phyloP scores from a whole-genome alignment of 2,329 filamentous ascomycete species.

The Beauveria caledonica region DNA sequence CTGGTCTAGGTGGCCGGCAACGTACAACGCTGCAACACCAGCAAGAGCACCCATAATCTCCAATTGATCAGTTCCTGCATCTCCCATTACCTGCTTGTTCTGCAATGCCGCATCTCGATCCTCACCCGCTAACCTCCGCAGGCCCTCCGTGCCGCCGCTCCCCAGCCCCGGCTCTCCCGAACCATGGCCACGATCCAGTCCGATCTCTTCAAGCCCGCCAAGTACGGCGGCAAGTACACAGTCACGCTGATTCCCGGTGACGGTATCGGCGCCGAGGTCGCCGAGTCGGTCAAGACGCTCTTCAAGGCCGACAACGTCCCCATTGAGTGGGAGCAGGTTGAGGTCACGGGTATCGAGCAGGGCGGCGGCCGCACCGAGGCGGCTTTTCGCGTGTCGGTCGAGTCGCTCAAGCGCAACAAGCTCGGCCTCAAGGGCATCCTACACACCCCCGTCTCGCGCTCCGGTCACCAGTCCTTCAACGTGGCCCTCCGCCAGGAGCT shows the following conservation, averaged over 20 bases:
- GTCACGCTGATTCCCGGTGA: conserved; percentile 98
- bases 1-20: neutral
- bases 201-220: conserved; percentile 98
- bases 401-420: conserved; percentile 96
- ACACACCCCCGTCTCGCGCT: conserved; percentile 92
- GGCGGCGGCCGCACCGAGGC: conserved; percentile 85
- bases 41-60: neutral
- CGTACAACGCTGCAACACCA: neutral
- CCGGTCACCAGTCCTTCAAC: conserved; percentile 98
- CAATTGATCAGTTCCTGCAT: neutral
- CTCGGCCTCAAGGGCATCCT: conserved; percentile 97
- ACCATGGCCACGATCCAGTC: conserved; percentile 75
- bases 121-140: conserved; percentile 18
- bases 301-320: conserved; percentile 99
- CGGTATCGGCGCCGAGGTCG: conserved; percentile 95
- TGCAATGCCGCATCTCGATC: neutral
- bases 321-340: conserved; percentile 97
- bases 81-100: too few relatives aligned
- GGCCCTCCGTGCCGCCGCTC: conserved; percentile 45
- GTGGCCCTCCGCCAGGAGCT: conserved; percentile 98
- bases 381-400: conserved; percentile 90
- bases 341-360: conserved; percentile 83
- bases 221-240: conserved; percentile 99
- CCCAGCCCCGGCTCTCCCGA: conserved; percentile 38
- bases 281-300: conserved; percentile 96